phyloP scores from a whole-genome alignment of 2,329 filamentous ascomycete species.

The Pseudogymnoascus sp. region DNA sequence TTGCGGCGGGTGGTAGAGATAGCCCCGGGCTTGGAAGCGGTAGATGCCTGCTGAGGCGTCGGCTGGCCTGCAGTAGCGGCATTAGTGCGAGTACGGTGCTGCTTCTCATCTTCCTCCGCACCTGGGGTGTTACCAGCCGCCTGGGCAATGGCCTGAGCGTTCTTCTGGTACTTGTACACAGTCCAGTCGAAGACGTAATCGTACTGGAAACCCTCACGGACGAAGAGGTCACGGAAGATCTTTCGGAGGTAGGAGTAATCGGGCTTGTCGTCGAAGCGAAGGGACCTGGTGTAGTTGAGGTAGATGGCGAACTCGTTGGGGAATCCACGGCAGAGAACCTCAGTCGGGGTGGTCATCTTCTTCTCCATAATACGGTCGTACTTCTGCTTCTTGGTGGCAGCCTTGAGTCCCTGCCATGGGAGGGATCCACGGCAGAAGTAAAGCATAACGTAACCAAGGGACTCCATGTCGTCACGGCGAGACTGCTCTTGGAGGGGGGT shows the following conservation, averaged over 20 bases:
- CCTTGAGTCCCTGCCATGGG: slow-evolving; percentile 97
- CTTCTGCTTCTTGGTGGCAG: slow-evolving; percentile 99
- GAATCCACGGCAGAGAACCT: slow-evolving; percentile 97
- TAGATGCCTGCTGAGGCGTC: slow-evolving; percentile 41
- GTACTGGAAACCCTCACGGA: slow-evolving; percentile 98
- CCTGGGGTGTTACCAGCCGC: slow-evolving; percentile 57
- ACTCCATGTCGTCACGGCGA: slow-evolving; percentile 98
- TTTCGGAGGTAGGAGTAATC: slow-evolving; percentile 99
- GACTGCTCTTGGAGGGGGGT: slow-evolving; percentile 65
- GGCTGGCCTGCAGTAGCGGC: slow-evolving; percentile 55
- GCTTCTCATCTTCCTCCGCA: slow-evolving; percentile 70
- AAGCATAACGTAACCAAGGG: slow-evolving; percentile 97
- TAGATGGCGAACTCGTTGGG: slow-evolving; percentile 99
- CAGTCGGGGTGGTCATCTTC: slow-evolving; percentile 99
- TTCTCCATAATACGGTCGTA: slow-evolving; percentile 99
- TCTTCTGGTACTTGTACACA: slow-evolving; percentile 99
- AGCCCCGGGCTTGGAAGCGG: slow-evolving; percentile 60
- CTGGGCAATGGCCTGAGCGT: slow-evolving; percentile 87
- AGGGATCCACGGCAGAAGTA: slow-evolving; percentile 99
- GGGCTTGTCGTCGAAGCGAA: slow-evolving; percentile 98
- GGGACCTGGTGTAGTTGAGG: slow-evolving; percentile 96
- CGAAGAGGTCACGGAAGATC: slow-evolving; percentile 99
- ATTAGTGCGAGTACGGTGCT: slow-evolving; percentile 56
- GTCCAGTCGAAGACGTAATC: slow-evolving; percentile 99
- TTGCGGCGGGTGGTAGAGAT: slow-evolving; percentile 73